These are phyloP conservation scores for Plantago elongata DNA, from an alignment of 257 asterid species.

Conservation along the genomic window DNA sequence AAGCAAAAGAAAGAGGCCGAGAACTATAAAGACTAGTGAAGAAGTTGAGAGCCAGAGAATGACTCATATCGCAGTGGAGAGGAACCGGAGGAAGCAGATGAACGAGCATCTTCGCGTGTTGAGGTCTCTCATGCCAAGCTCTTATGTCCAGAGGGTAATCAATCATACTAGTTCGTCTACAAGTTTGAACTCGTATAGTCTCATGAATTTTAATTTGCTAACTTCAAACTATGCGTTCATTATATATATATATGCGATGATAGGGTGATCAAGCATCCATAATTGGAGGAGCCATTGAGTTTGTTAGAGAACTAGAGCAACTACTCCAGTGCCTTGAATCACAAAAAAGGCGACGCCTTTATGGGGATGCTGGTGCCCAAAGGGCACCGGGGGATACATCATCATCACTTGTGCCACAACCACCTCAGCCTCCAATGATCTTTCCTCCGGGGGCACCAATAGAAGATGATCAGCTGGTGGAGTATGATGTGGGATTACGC, in stretches of 20 bases:
- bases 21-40: conserved; percentile 61
- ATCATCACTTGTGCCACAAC: conserved; percentile 29
- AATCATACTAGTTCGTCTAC: background rate
- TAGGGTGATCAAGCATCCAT: conserved; percentile 99
- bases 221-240: background rate
- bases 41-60: conserved; percentile 97
- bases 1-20: conserved; percentile 68
- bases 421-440: conserved; percentile 32
- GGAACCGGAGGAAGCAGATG: conserved; percentile 94
- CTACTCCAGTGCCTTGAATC: conserved; percentile 94
- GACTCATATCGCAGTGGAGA: conserved; percentile 93
- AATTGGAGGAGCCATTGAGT: conserved; percentile 95
- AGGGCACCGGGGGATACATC: conserved; percentile 32
- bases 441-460: conserved; percentile 30
- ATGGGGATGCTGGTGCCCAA: conserved; percentile 40
- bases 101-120: conserved; percentile 87
- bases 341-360: conserved; percentile 74
- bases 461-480: conserved; percentile 39
- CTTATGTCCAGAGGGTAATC: conserved; percentile 89
- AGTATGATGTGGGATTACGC: conserved; percentile 38
- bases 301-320: conserved; percentile 83
- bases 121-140: conserved; percentile 93
- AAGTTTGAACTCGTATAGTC: background rate
- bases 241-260: background rate
- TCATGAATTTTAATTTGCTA: background rate